A percentile compares a stretch with the other conserved stretches of the same genome.
Evolutionary conservation across 2,329 filamentous ascomycete genomes (phyloP).

Genomic region (Emericellopsis cladophorae): DNA sequence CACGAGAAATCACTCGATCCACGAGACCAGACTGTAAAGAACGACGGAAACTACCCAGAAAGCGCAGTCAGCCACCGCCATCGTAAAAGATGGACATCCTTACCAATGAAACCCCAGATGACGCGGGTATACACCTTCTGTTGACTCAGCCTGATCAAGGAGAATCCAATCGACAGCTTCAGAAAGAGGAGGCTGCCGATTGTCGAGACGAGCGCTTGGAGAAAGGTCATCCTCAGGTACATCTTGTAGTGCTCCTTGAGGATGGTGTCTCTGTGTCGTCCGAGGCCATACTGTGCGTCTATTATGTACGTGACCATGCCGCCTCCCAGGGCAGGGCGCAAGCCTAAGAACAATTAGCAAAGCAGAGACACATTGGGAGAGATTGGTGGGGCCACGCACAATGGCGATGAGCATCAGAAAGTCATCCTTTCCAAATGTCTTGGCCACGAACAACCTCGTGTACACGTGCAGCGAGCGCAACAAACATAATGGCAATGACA

Average conservation of each 20-base stretch:
- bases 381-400: not conserved
- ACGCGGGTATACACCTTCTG: slow-evolving; percentile 10
- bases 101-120: not conserved
- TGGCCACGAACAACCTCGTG: not conserved
- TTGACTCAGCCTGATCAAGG: slow-evolving; percentile 7
- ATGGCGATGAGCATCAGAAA: not conserved
- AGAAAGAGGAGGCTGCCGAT: slow-evolving; percentile 5
- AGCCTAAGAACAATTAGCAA: not conserved
- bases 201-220: slow-evolving; percentile 32
- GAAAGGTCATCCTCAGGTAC: slow-evolving; percentile 27
- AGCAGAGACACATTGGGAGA: not conserved
- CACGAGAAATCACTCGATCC: slow-evolving; percentile 1
- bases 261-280: slow-evolving; percentile 27
- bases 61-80: no score
- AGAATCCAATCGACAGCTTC: slow-evolving; percentile 11
- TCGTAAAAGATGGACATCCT: not conserved
- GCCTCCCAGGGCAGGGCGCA: slow-evolving; percentile 6
- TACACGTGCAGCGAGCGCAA: not conserved
- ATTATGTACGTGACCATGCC: slow-evolving; percentile 21
- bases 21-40: not conserved
- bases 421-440: not conserved
- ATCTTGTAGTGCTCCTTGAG: slow-evolving; percentile 14
- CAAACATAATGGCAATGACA: not conserved
- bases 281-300: slow-evolving; percentile 30
- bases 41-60: not conserved